Evolutionary conservation across 1,139 yeast genomes (phyloP).

Genomic region (Wickerhamomyces sp.): DNA sequence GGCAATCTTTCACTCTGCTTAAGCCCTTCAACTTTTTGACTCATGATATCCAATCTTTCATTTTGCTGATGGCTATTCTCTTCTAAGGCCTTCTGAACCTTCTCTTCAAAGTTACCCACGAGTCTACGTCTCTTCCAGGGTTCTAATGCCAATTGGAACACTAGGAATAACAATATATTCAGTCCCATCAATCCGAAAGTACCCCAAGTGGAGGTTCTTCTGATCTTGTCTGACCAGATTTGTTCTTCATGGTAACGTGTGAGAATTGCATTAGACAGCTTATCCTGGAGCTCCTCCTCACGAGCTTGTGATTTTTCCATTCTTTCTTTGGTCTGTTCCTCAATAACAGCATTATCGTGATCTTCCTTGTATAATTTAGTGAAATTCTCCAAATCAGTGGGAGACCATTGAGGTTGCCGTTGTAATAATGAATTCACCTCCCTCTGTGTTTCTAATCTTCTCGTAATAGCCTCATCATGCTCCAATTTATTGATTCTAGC

Average conservation of each 20-base stretch:
- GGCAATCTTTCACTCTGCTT: conserved; percentile 18
- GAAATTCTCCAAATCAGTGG: conserved; percentile 75
- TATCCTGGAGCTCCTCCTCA: conserved; percentile 69
- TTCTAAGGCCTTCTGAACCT: conserved; percentile 56
- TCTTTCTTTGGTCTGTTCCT: conserved; percentile 44
- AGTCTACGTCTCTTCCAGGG: conserved; percentile 88
- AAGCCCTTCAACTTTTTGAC: conserved; percentile 19
- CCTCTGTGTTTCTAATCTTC: conserved; percentile 69
- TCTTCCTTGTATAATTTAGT: conserved; percentile 79
- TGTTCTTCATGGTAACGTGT: conserved; percentile 96
- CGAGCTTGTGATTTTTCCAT: conserved; percentile 55
- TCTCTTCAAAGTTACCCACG: conserved; percentile 79
- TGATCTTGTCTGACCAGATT: conserved; percentile 94
- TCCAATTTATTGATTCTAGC: conserved; percentile 47
- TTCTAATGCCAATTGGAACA: conserved; percentile 84
- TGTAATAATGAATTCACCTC: conserved; percentile 87
- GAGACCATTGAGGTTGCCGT: conserved; percentile 77
- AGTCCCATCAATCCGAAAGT: conserved; percentile 88
- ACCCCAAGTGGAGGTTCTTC: conserved; percentile 96
- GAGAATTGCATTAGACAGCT: conserved; percentile 71
- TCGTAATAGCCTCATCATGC: conserved; percentile 61
- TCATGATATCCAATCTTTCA: conserved; percentile 23
- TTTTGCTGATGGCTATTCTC: conserved; percentile 29
- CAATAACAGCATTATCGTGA: conserved; percentile 67
- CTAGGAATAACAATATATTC: conserved; percentile 69